Conservation (phyloP, 306 rosid species). For the Oxytropis ochrocephala region DNA sequence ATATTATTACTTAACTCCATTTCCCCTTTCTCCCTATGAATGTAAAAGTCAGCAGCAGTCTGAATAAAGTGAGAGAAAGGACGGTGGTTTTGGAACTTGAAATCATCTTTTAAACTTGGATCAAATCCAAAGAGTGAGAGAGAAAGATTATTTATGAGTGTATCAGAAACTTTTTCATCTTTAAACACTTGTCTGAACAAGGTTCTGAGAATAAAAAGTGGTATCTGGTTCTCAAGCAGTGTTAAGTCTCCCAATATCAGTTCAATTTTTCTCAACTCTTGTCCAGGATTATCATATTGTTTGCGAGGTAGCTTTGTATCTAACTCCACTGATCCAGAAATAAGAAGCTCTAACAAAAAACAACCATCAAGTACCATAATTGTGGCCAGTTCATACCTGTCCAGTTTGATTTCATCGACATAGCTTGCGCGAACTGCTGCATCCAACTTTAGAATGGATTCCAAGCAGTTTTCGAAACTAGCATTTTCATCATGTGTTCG, state of each 20-base stretch:
- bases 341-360: conserved; percentile 21
- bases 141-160: too few relatives aligned
- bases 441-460: not conserved
- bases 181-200: not conserved
- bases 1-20: too few relatives aligned
- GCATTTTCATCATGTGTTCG: too few relatives aligned
- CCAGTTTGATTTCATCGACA: not conserved
- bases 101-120: too few relatives aligned
- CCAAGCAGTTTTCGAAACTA: not conserved
- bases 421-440: conserved; percentile 8
- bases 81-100: too few relatives aligned
- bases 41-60: not conserved
- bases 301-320: not conserved
- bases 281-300: not conserved
- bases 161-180: too few relatives aligned
- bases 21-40: too few relatives aligned
- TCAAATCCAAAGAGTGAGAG: too few relatives aligned
- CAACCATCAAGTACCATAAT: conserved; percentile 18
- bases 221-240: conserved; percentile 23
- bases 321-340: not conserved
- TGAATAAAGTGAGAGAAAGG: too few relatives aligned
- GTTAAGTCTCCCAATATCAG: not conserved
- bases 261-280: not conserved
- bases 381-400: not conserved
- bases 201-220: not conserved